Conservation (phyloP, 192 early-diverging fungal genomes). For the Phlyctochytrium bullatum region DNA sequence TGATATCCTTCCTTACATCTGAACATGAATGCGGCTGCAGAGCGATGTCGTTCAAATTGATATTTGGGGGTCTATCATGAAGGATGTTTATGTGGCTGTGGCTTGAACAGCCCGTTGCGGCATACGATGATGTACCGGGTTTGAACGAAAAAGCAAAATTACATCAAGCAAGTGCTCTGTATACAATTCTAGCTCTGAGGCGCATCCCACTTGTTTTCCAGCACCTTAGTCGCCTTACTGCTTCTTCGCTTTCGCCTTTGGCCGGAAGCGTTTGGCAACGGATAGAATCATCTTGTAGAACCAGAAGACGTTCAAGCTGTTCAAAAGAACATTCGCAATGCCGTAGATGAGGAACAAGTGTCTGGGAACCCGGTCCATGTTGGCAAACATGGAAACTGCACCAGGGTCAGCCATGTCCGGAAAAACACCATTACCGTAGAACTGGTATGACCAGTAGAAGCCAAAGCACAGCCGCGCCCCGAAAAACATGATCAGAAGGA, state of each 20-base stretch:
- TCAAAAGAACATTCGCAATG: constrained; percentile 56
- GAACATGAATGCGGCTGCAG: too few relatives aligned
- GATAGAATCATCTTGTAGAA: constrained; percentile 43
- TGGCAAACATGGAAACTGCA: not conserved
- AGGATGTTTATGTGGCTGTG: too few relatives aligned
- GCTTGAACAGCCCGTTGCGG: too few relatives aligned
- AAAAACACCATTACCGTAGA: constrained; percentile 50
- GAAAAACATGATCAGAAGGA: constrained; percentile 75
- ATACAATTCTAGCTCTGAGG: too few relatives aligned
- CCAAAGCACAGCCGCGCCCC: constrained; percentile 74
- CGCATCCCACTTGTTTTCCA: too few relatives aligned
- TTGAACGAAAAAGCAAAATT: too few relatives aligned
- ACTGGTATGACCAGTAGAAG: constrained; percentile 67
- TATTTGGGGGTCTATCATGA: too few relatives aligned
- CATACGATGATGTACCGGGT: too few relatives aligned
- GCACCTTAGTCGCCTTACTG: too few relatives aligned
- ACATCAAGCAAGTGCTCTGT: too few relatives aligned
- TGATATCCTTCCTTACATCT: too few relatives aligned
- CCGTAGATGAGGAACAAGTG: constrained; percentile 47
- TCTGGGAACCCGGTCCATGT: constrained; percentile 26
- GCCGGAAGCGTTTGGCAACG: constrained; percentile 27
- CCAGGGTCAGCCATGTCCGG: constrained; percentile 4
- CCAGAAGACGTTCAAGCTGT: constrained; percentile 63
- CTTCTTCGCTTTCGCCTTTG: not conserved
- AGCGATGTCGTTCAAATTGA: too few relatives aligned